phyloP scores from a whole-genome alignment of 2,329 filamentous ascomycete species.

The Stagonosporopsis cucurbitacearum region DNA sequence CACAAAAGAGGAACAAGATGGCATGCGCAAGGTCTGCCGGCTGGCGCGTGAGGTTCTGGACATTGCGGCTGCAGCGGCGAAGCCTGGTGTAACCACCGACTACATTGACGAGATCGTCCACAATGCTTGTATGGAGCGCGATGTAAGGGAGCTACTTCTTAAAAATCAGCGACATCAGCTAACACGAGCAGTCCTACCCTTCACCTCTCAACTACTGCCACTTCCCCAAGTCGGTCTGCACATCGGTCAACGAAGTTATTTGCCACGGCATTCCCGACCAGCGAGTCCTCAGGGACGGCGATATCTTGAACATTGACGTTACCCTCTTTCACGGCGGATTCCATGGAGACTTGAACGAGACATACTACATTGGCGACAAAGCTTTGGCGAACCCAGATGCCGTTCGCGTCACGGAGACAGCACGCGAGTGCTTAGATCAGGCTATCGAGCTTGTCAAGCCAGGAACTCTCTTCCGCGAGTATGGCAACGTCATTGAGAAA shows the following conservation, averaged over 20 bases:
- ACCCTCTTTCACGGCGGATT: slow-evolving; percentile 93
- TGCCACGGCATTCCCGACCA: slow-evolving; percentile 98
- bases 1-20: slow-evolving; percentile 79
- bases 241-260: slow-evolving; percentile 95
- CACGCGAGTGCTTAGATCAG: slow-evolving; percentile 87
- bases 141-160: slow-evolving; percentile 65
- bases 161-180: slow-evolving; percentile 12
- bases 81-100: slow-evolving; percentile 94
- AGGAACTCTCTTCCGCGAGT: slow-evolving; percentile 88
- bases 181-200: slow-evolving; percentile 77
- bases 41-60: slow-evolving; percentile 91
- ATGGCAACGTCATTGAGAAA: slow-evolving; percentile 94
- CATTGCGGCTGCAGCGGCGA: slow-evolving; percentile 80
- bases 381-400: slow-evolving; percentile 83
- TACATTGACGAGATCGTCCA: slow-evolving; percentile 95
- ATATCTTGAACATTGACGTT: slow-evolving; percentile 97
- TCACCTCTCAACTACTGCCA: slow-evolving; percentile 94
- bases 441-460: slow-evolving; percentile 93
- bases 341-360: slow-evolving; percentile 97
- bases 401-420: slow-evolving; percentile 88
- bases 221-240: slow-evolving; percentile 98
- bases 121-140: slow-evolving; percentile 89
- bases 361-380: slow-evolving; percentile 94
- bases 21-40: slow-evolving; percentile 90
- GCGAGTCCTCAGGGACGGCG: slow-evolving; percentile 83